phyloP scores from a whole-genome alignment of 179 eudicot species.

The Actinidia polygama region DNA sequence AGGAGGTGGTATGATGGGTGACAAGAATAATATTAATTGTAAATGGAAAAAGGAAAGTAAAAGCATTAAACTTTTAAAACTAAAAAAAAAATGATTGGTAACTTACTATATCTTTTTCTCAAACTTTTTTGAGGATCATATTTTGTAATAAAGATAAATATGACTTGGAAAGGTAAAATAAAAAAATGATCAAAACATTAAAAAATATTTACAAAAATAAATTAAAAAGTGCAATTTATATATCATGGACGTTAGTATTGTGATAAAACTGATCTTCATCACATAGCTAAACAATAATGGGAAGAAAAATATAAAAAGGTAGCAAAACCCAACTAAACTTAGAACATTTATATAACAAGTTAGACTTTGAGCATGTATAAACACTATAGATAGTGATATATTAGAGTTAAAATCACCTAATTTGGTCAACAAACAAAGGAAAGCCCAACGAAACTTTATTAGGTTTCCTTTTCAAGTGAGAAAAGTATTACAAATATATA shows the following conservation, averaged over 20 bases:
- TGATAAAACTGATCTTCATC: no score
- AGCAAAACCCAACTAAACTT: background rate
- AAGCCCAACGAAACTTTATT: conserved; percentile 22
- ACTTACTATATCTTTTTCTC: no score
- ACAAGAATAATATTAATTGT: background rate
- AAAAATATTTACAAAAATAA: no score
- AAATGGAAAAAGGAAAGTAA: background rate
- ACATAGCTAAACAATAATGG: no score
- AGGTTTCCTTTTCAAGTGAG: no score
- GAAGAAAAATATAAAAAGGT: background rate
- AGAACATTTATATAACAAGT: background rate
- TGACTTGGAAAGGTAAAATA: no score
- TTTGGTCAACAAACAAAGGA: conserved; percentile 36
- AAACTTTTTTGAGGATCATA: no score
- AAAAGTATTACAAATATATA: no score
- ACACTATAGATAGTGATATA: background rate
- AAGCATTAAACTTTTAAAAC: background rate
- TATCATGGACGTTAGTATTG: background rate
- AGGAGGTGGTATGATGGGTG: background rate
- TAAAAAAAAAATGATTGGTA: background rate
- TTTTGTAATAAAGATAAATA: no score
- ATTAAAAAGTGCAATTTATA: no score
- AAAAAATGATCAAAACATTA: no score
- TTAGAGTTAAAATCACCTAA: conserved; percentile 2
- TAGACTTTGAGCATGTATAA: background rate